These are phyloP conservation scores for Favolaschia claudopus DNA, from an alignment of 768 basidiomycete genomes.

Conservation along the genomic window DNA sequence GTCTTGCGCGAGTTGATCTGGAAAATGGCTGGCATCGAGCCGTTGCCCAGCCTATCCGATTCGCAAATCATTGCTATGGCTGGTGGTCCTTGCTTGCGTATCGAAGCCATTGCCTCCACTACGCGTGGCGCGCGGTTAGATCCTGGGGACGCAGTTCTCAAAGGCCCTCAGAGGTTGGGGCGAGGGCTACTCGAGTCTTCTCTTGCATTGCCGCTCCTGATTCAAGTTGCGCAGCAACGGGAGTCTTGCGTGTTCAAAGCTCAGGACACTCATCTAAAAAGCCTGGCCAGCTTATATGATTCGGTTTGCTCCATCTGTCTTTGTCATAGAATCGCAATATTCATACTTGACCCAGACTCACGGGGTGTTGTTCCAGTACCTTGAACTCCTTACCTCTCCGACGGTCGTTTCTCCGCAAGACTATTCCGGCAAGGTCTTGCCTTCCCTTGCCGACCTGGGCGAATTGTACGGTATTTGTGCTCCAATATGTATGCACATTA, in stretches of 20 bases:
- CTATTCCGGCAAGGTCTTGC: conserved; percentile 78
- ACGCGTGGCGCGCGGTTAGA: conserved; percentile 80
- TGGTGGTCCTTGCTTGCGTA: conserved; percentile 85
- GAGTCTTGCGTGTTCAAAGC: conserved; percentile 83
- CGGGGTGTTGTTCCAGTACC: conserved; percentile 89
- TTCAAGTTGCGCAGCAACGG: conserved; percentile 92
- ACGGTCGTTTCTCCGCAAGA: conserved; percentile 71
- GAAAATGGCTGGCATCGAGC: conserved; percentile 96
- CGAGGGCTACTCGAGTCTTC: conserved; percentile 70
- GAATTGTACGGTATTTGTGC: conserved; percentile 81
- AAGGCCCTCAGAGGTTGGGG: conserved; percentile 73
- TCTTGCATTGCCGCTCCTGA: conserved; percentile 86
- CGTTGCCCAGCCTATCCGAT: conserved; percentile 88
- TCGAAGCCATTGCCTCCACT: conserved; percentile 85
- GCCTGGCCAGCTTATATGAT: conserved; percentile 88
- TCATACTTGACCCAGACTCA: conserved; percentile 67
- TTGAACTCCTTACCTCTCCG: conserved; percentile 85
- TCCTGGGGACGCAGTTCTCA: conserved; percentile 66
- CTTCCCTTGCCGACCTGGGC: conserved; percentile 76
- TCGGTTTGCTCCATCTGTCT: conserved; percentile 61
- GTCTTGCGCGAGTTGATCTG: conserved; percentile 93
- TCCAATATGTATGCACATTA: conserved; percentile 92
- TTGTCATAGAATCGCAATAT: conserved; percentile 24
- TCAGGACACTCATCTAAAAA: conserved; percentile 81
- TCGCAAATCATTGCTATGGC: conserved; percentile 90